Evolutionary conservation across 768 basidiomycete genomes (phyloP), one percentile per base, ranked within the genome.

Genomic region (Pleurotus ostreatus): DNA sequence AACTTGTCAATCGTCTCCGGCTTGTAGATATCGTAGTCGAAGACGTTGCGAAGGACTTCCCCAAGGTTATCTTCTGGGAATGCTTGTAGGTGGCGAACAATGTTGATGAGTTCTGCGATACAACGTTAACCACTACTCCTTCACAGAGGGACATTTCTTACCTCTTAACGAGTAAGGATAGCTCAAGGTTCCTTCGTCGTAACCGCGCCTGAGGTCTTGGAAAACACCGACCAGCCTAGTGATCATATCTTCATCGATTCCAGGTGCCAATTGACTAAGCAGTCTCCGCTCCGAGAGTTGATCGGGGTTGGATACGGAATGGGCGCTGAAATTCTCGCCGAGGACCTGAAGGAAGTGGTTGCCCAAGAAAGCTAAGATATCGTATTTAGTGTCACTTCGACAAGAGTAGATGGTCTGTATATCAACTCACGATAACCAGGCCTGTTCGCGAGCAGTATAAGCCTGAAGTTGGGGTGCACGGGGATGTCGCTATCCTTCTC

Each of bases 291-390:
- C 85, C n/a, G 85, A 86, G 15, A 75, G 75, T 65, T 81, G 77
- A 62, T 88, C 85, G 0, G 85, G 85, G 62, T 88, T 88, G 16
- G 80, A 78, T 22, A 88, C 79, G 1, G 84, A 78, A 66, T 86
- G 85, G 22, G 79, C 74, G 59, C 83, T 83, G 66, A 88, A 86
- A 62, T 81, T 83, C 66, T 88, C 85, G 2, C 85, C 85, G 2
- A 86, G 74, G 12, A 88, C 85, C 61, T 88, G 85, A 18, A 86
- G 68, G 71, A 88, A 88, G 64, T 88, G 84, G 59, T 88, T 88
- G 1, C 85, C 85, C 20, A 88, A 72, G 78, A 88, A 88, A 1
- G 85, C 85, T 87, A 52, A 12, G 11, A 15, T 23, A 25, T 6
- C 12, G n/a, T 44, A 53, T 26, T n/a, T 23, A 47, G 34, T 51